Evolutionary conservation across 2,329 filamentous ascomycete species (phyloP).

Genomic region (Cladosporium halotolerans): DNA sequence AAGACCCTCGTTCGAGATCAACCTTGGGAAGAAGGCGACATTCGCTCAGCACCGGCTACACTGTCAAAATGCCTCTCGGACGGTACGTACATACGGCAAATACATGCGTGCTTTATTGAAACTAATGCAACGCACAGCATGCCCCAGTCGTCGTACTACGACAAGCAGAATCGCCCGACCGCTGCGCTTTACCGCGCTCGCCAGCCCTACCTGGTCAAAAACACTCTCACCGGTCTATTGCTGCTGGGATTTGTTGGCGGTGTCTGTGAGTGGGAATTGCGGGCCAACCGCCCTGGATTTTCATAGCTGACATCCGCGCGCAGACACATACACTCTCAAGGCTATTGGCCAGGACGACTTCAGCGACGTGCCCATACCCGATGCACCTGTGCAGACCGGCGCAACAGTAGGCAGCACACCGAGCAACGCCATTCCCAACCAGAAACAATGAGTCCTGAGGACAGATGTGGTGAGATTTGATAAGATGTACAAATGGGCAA

Average conservation of each 20-base stretch:
- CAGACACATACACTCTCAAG: constrained; percentile 66
- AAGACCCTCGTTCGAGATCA: not conserved
- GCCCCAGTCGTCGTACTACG: constrained; percentile 80
- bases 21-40: not conserved
- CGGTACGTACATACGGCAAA: constrained; percentile 11
- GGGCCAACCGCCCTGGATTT: not conserved
- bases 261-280: constrained; percentile 67
- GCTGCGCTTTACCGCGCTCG: constrained; percentile 86
- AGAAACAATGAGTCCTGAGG: not conserved
- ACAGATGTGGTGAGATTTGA: not conserved
- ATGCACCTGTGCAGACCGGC: constrained; percentile 52
- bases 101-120: not conserved
- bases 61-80: constrained; percentile 19
- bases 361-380: constrained; percentile 86
- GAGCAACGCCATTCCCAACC: not conserved
- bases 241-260: constrained; percentile 70
- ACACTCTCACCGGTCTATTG: constrained; percentile 71
- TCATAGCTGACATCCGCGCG: constrained; percentile 9
- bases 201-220: constrained; percentile 86
- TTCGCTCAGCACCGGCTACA: not conserved
- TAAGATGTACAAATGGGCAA: not conserved
- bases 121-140: constrained; percentile 37
- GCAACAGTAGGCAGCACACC: constrained; percentile 11
- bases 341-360: constrained; percentile 96
- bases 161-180: constrained; percentile 76